Evolutionary conservation across 495 filamentous ascomycete genomes (phyloP), one percentile per base, ranked within the genome.

Genomic region (Durotheca rogersii): DNA sequence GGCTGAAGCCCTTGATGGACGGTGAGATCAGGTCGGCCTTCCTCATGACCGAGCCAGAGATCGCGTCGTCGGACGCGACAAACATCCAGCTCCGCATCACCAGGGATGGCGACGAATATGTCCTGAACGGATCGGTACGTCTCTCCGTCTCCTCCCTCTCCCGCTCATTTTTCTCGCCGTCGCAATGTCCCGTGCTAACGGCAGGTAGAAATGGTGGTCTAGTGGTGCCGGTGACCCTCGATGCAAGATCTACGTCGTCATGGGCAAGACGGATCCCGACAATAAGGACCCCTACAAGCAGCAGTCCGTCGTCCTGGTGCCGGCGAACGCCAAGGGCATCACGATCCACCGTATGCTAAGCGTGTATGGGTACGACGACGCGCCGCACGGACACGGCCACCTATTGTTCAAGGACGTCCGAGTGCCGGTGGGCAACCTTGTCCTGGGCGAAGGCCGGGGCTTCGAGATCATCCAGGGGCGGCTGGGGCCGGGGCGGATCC

Each of bases 401-500:
- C 84, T 96, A 66, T 82, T 74, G 44, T 96, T 96, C 75, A 77
- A 83, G 18, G 82, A 95, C 61, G 90, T 93, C 35, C 86, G 88
- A 50, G 84, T 96, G 0, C 90, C 89, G 12, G 77, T 74, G 4
- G 66, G 76, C 47, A 89, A 88, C 67, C 80, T 96, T 56, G 85
- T 96, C 6, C 82, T 96, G 21, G 91, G 90, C 40, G 87, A 89
- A 66, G 89, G 90, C 47, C 83, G 90, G 36, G 91, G 90, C n/a
- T 95, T 95, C 69, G 91, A 96, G 67, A 95, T 96, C 64, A 95
- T 95, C 67, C 90, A 96, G 67, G 90, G 91, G 25, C 85, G 90
- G 34, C 81, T 96, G 20, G 90, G 90, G 3, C 90, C 91, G 14
- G 90, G 91, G 9, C 86, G 91, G 30, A 95, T 96, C 65, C 91